Evolutionary conservation across 331 rosid species (phyloP), one percentile per base, ranked within the genome.

Genomic region (Telfairia occidentalis): DNA sequence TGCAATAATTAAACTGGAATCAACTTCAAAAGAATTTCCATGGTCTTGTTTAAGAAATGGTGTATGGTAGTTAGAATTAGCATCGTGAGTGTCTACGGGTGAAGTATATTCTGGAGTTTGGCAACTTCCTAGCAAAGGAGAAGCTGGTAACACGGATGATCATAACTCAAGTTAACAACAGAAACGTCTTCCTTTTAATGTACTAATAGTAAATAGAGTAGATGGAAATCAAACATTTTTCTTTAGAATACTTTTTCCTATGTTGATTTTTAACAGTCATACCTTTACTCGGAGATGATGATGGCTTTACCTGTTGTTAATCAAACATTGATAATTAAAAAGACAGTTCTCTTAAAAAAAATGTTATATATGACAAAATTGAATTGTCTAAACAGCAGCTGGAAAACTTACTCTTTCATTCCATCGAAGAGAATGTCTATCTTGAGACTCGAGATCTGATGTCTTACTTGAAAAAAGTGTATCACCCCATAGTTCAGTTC

Each of bases 401-500:
- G 30, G 13, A 35, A 26, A 63, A 85, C 92, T 87, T 83, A 94
- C 98, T 76, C 81, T 83, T 81, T 82, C 86, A 77, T 76, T 76
- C 64, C 57, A 24, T 32, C 23, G 24, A 43, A 71, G 80, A 65
- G 81, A 78, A 28, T 82, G 80, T 76, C 84, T 75, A 61, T 74
- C 82, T 53, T 75, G 82, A 69, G 76, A 74, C 77, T 79, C 85
- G 18, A 71, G 69, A 21, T 30, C 70, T 1, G 83, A 45, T 72
- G 55, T 69, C 63, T 83, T 75, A 59, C 77, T 78, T 29, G 89
- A 81, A 43, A 66, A 81, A 32, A 86, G 82, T 82, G 89, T 59
- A 79, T 86, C 88, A 2, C 48, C 83, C 97, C 92, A 89, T 75
- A 83, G 80, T 71, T 79, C 72, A 73, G 86, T 42, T 46, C 84